Base-by-base conservation (phyloP, 139 green algal species). In the Limnomonas spitsbergensis region DNA sequence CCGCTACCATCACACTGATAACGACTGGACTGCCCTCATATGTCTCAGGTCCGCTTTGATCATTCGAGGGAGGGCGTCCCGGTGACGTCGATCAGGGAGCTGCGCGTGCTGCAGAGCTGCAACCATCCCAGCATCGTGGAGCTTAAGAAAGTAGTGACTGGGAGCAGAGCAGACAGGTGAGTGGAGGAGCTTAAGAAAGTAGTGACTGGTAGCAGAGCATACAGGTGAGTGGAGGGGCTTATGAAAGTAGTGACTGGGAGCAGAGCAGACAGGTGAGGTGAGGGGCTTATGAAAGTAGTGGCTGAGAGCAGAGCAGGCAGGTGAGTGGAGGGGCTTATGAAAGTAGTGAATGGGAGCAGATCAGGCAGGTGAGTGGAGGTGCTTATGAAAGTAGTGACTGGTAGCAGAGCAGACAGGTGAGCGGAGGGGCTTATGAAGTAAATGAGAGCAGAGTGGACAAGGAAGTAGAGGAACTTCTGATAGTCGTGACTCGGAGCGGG, bases 71-170 rank as follows among this genome's bases (percentile, higher is more conserved):
- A 90, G 80, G 90, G 91, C 26, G 84, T 96, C 52, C 92, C 92
- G 0, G 85, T 95, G 2, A 96, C 92, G 0, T 88, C 85, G 4
- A 78, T 95, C 6, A 84, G 92, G 0, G 92, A 96, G 89, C 74
- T 96, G 39, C 74, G 89, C 0, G 88, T 94, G 38, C 86, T 96
- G 83, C 72, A 92, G 91, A 39, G 76, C 85, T 90, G 81, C 77
- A 37, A 42, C 4, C 91, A 96, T 69, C 85, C 88, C 29, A 94
- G 94, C 81, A 85, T 96, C 35, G 91, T 96, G 34, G 39, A 83
- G 24, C 82, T 96, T n/a, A 86, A 88, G 38, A 82, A 84, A 34
- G 90, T 96, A 2, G 90, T 94, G 4, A 95, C 90, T 0, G 92
- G 92, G 29, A 83, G 75, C n/a, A 86, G 88, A 69, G 61, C 80